Percentiles rank a stretch among this genome's conserved stretches.
phyloP scores from a whole-genome alignment of 2,329 filamentous ascomycete genomes.

The Tolypocladium capitatum region DNA sequence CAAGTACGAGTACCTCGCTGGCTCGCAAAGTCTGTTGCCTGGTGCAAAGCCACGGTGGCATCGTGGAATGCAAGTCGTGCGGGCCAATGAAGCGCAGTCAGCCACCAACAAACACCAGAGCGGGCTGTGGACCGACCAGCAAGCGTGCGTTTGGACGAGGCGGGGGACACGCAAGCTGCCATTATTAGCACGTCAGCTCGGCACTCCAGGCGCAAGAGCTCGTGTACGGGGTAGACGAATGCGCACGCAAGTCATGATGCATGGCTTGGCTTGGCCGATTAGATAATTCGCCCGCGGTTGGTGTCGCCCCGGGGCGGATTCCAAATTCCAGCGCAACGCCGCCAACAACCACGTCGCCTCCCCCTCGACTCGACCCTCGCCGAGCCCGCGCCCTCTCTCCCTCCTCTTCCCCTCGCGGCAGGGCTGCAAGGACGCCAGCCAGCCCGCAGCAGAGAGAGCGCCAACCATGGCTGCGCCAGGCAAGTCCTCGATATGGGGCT shows the following conservation, averaged over 20 bases:
- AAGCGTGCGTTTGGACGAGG: not conserved
- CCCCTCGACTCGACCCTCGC: not conserved
- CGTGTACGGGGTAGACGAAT: not conserved
- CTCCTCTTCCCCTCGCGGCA: not conserved
- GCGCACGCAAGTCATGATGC: no score
- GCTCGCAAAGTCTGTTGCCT: not conserved
- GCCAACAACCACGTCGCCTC: not conserved
- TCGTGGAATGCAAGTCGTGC: not conserved
- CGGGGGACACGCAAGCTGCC: no score
- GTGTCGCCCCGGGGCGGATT: not conserved
- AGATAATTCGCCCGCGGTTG: not conserved
- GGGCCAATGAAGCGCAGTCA: not conserved
- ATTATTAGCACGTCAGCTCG: not conserved
- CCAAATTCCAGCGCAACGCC: no score
- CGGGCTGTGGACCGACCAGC: no score
- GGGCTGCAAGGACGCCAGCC: not conserved
- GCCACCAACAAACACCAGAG: not conserved
- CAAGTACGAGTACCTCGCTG: not conserved
- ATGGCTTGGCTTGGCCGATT: not conserved
- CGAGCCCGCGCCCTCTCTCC: not conserved
- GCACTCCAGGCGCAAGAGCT: not conserved
- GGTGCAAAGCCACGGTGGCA: not conserved
- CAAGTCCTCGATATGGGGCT: slow-evolving; percentile 53
- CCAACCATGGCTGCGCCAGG: slow-evolving; percentile 32
- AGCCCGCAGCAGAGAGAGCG: not conserved